Evolutionary conservation across 2,329 filamentous ascomycete species (phyloP).

Genomic region (Venturia oleaginea): DNA sequence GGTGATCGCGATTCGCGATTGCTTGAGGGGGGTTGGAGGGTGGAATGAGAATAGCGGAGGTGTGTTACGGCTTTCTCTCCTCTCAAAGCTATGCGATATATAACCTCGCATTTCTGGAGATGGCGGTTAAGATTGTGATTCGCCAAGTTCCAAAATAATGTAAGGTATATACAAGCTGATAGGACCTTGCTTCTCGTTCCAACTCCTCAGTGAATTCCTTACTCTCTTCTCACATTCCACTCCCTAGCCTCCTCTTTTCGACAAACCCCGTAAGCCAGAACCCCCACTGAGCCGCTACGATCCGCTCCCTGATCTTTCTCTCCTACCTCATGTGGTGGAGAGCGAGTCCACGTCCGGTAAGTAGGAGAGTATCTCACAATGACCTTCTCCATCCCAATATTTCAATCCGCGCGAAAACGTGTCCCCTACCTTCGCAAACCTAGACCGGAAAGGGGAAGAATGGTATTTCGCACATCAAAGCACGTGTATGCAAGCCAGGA

Average conservation of each 20-base stretch:
- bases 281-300: not conserved
- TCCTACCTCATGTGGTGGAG: not conserved
- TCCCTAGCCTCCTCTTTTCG: not conserved
- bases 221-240: not conserved
- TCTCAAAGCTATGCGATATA: not conserved
- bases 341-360: not conserved
- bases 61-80: not conserved
- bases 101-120: not conserved
- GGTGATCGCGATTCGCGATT: not conserved
- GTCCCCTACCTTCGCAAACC: no score
- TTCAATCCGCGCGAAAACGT: no score
- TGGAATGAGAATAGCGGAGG: not conserved
- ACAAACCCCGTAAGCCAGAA: not conserved
- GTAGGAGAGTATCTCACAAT: not conserved
- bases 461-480: no score
- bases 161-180: no score
- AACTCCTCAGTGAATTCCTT: not conserved
- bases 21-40: not conserved
- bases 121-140: not conserved
- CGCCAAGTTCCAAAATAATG: not conserved
- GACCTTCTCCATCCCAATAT: not conserved
- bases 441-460: no score
- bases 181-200: not conserved
- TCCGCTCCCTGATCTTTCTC: not conserved
- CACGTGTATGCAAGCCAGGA: no score